Conservation (phyloP, 2,329 filamentous ascomycete genomes). For the Monosporascus ibericus region DNA sequence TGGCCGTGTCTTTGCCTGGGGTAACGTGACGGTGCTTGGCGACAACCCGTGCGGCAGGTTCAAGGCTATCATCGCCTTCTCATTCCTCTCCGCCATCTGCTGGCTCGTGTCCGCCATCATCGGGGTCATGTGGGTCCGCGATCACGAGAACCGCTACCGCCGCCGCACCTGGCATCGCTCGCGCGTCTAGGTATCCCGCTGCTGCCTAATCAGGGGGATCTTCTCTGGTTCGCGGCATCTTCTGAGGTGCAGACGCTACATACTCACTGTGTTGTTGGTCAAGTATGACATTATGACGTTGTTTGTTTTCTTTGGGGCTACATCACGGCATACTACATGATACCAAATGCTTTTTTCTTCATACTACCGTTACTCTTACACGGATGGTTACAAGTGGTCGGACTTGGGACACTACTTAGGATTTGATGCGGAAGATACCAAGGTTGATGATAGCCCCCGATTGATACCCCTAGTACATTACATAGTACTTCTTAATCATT, state of each 20-base stretch:
- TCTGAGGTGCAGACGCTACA: no score
- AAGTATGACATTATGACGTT: no score
- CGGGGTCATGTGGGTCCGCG: slow-evolving; percentile 48
- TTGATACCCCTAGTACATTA: not conserved
- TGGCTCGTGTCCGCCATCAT: slow-evolving; percentile 62
- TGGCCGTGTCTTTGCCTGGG: slow-evolving; percentile 56
- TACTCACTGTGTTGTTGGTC: no score
- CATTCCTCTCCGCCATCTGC: slow-evolving; percentile 63
- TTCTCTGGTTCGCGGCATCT: no score
- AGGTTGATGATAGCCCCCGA: not conserved
- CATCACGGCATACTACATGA: no score
- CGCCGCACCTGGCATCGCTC: slow-evolving; percentile 22
- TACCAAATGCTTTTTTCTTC: no score
- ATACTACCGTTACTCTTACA: no score
- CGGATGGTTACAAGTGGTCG: no score
- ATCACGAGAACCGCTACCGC: slow-evolving; percentile 29
- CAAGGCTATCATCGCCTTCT: slow-evolving; percentile 66
- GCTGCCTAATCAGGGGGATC: not conserved
- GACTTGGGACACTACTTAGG: not conserved
- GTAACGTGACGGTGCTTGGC: slow-evolving; percentile 40
- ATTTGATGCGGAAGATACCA: not conserved
- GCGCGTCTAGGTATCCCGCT: slow-evolving; percentile 16
- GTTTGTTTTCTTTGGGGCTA: no score
- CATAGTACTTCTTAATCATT: no score
- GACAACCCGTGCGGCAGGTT: slow-evolving; percentile 55